Evolutionary conservation across 441 rosid species (phyloP).

Genomic region (Eruca vesicaria): DNA sequence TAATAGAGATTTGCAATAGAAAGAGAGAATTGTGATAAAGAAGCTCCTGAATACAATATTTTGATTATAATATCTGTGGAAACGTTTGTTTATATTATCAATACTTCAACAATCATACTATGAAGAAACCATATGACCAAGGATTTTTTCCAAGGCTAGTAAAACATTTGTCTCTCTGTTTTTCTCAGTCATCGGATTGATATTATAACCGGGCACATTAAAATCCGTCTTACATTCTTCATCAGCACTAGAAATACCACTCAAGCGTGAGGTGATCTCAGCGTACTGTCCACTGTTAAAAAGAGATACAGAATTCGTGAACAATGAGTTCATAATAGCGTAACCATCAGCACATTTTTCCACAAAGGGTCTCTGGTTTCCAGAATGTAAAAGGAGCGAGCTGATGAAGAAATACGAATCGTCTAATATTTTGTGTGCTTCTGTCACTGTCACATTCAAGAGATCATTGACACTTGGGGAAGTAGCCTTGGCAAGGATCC

Average conservation of each 20-base stretch:
- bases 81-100: not conserved
- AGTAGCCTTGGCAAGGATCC: not conserved
- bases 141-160: not conserved
- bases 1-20: not conserved
- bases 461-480: conserved; percentile 19
- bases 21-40: not conserved
- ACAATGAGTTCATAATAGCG: conserved; percentile 1
- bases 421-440: conserved; percentile 10
- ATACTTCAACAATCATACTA: not conserved
- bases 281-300: not conserved
- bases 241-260: not conserved
- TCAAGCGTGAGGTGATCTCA: not conserved
- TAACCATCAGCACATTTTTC: conserved; percentile 28
- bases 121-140: not conserved
- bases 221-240: conserved; percentile 20
- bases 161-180: conserved; percentile 12
- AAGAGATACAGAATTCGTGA: conserved; percentile 4
- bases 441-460: conserved; percentile 25
- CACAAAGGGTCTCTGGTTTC: conserved; percentile 11
- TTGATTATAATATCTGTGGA: not conserved
- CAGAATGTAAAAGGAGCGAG: conserved; percentile 11
- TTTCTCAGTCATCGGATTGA: conserved; percentile 22
- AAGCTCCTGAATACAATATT: not conserved
- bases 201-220: not conserved
- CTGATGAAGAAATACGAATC: conserved; percentile 22